These are phyloP conservation scores for Xerocomus nothofagi DNA, from an alignment of 1,284 basidiomycete genomes.

Conservation along the genomic window DNA sequence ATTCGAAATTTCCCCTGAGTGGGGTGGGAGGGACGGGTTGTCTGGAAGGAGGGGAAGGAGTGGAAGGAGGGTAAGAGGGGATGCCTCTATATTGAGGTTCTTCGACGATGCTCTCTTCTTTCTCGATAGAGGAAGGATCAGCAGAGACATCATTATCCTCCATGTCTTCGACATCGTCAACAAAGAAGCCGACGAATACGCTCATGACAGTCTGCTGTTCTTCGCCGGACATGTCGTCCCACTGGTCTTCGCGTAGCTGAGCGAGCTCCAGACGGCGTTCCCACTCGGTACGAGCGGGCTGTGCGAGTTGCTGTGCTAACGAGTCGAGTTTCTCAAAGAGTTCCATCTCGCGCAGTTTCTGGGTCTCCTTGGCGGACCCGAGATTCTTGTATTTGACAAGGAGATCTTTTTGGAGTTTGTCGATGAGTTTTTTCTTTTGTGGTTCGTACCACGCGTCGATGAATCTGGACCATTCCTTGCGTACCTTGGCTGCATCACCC, in stretches of 20 bases:
- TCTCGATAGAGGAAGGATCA: slow-evolving; percentile 26
- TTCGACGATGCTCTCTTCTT: slow-evolving; percentile 33
- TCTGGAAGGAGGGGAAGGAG: slow-evolving; percentile 4
- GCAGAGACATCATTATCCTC: slow-evolving; percentile 13
- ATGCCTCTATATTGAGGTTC: slow-evolving; percentile 33
- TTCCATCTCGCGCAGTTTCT: slow-evolving; percentile 32
- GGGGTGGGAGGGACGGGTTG: slow-evolving; percentile 28
- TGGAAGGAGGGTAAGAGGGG: slow-evolving; percentile 31
- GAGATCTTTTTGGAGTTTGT: slow-evolving; percentile 34
- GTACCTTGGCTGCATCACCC: slow-evolving; percentile 23
- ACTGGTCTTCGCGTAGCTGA: slow-evolving; percentile 32
- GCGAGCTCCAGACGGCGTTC: slow-evolving; percentile 33
- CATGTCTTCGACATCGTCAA: slow-evolving; percentile 35
- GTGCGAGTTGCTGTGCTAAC: slow-evolving; percentile 25
- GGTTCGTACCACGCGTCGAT: slow-evolving; percentile 32
- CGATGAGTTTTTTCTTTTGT: slow-evolving; percentile 29
- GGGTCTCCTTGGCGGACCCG: slow-evolving; percentile 27
- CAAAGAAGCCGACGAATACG: slow-evolving; percentile 44
- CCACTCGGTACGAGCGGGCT: slow-evolving; percentile 34
- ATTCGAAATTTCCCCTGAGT: slow-evolving; percentile 25
- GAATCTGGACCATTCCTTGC: slow-evolving; percentile 32
- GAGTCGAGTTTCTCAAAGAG: slow-evolving; percentile 27
- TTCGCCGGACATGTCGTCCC: slow-evolving; percentile 33
- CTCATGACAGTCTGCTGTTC: slow-evolving; percentile 38
- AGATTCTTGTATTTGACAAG: slow-evolving; percentile 34